These are phyloP conservation scores for Blastobotrys terrestris DNA, from an alignment of 805 yeast species.

Conservation along the genomic window DNA sequence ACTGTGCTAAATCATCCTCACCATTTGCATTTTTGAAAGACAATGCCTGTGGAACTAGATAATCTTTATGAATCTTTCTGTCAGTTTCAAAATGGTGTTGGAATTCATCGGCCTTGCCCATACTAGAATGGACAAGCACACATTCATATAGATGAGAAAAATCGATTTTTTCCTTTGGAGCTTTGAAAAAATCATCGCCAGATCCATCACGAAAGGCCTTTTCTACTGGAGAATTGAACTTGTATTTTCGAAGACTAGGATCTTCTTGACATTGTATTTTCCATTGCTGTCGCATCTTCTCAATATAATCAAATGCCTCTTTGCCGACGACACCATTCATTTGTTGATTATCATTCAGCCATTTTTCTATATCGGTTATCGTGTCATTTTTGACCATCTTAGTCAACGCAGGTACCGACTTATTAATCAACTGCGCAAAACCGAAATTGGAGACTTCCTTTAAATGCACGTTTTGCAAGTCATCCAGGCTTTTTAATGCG, in stretches of 20 bases:
- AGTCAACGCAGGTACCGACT: constrained; percentile 71
- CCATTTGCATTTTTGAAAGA: constrained; percentile 25
- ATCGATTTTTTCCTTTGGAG: constrained; percentile 47
- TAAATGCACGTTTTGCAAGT: constrained; percentile 59
- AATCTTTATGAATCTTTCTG: constrained; percentile 61
- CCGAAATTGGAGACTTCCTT: constrained; percentile 63
- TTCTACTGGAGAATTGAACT: constrained; percentile 84
- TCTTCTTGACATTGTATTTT: constrained; percentile 39
- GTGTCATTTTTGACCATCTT: constrained; percentile 69
- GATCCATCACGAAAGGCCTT: constrained; percentile 59
- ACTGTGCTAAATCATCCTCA: constrained; percentile 40
- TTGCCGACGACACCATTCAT: constrained; percentile 48
- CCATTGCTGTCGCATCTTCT: constrained; percentile 57
- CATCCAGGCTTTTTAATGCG: constrained; percentile 78
- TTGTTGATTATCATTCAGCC: constrained; percentile 41
- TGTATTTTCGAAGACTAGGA: constrained; percentile 45
- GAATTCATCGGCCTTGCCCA: constrained; percentile 58
- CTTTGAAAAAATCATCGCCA: constrained; percentile 40
- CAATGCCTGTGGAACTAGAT: constrained; percentile 60
- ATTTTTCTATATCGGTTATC: constrained; percentile 52
- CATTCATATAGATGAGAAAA: constrained; percentile 78
- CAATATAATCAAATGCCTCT: constrained; percentile 47
- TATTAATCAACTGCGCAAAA: constrained; percentile 65
- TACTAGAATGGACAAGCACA: constrained; percentile 69
- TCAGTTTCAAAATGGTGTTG: constrained; percentile 62